Conservation (phyloP, 768 basidiomycete genomes). For the Pleurotus pulmonarius region DNA sequence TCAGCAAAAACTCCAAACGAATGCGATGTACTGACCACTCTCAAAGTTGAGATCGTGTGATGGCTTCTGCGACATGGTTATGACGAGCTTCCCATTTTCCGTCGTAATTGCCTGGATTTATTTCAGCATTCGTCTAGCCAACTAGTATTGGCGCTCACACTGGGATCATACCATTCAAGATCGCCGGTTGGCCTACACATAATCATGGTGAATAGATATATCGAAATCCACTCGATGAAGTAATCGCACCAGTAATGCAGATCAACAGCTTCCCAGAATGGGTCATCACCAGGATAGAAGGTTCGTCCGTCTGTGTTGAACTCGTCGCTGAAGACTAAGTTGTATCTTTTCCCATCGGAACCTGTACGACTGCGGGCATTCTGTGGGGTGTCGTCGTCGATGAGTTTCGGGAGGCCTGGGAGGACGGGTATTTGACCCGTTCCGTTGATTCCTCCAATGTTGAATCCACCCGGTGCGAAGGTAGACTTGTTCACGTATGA, state of each 20-base stretch:
- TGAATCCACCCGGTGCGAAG: constrained; percentile 52
- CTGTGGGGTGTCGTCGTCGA: constrained; percentile 76
- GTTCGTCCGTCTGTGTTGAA: constrained; percentile 53
- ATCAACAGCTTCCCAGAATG: constrained; percentile 86
- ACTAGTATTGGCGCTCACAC: constrained; percentile 31
- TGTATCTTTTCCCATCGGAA: constrained; percentile 72
- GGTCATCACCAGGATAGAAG: constrained; percentile 76
- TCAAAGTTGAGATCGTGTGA: constrained; percentile 82
- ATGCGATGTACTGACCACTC: constrained; percentile 50
- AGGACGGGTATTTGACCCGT: constrained; percentile 85
- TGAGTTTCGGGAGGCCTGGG: constrained; percentile 58
- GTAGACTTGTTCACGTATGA: constrained; percentile 40
- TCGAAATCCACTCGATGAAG: not conserved
- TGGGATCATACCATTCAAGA: constrained; percentile 81
- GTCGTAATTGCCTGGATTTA: constrained; percentile 62
- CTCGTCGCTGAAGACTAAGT: constrained; percentile 89
- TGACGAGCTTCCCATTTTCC: constrained; percentile 68
- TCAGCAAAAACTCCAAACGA: not conserved
- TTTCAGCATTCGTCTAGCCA: not conserved
- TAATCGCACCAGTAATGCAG: constrained; percentile 73
- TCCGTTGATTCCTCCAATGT: constrained; percentile 86
- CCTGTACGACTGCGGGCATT: constrained; percentile 55
- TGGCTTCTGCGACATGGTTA: constrained; percentile 68
- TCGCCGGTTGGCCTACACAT: constrained; percentile 59
- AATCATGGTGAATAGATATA: constrained; percentile 2